These are phyloP conservation scores for Alternaria sp. DNA, from an alignment of 2,329 filamentous ascomycete genomes.

Conservation along the genomic window DNA sequence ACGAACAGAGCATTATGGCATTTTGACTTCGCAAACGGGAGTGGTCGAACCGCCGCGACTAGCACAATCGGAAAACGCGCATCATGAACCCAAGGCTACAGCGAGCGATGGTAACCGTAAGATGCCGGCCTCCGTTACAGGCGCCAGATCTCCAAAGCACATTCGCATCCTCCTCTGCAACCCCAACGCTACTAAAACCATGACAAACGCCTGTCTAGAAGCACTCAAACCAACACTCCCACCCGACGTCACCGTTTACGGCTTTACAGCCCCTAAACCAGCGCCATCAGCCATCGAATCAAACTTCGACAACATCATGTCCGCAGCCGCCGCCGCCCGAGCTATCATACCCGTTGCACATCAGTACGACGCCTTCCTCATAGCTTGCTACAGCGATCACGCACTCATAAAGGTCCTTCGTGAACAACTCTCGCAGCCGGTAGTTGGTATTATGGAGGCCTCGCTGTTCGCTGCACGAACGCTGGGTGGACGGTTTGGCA, in stretches of 20 bases:
- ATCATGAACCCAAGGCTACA: not conserved
- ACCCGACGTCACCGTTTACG: slow-evolving; percentile 55
- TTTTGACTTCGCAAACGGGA: not conserved
- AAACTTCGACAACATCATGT: slow-evolving; percentile 58
- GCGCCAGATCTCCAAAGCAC: not conserved
- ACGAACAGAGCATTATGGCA: not conserved
- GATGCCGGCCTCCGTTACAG: not conserved
- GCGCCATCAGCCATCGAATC: slow-evolving; percentile 61
- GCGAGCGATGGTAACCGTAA: not conserved
- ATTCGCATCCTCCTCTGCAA: not conserved
- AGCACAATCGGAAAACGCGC: not conserved
- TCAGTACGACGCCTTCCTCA: slow-evolving; percentile 56
- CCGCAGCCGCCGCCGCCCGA: slow-evolving; percentile 56
- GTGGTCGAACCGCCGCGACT: not conserved
- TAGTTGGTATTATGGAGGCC: slow-evolving; percentile 61
- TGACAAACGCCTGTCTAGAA: not conserved
- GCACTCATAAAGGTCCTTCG: slow-evolving; percentile 55
- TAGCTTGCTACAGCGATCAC: slow-evolving; percentile 59
- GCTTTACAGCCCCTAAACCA: slow-evolving; percentile 59
- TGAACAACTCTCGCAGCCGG: slow-evolving; percentile 54
- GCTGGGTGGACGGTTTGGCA: slow-evolving; percentile 49
- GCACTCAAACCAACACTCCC: slow-evolving; percentile 45
- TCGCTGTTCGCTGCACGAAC: slow-evolving; percentile 58
- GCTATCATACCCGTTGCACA: slow-evolving; percentile 53
- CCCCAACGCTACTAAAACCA: not conserved